phyloP scores from a whole-genome alignment of 2,329 filamentous ascomycete genomes.

The Colletotrichum trifolii region DNA sequence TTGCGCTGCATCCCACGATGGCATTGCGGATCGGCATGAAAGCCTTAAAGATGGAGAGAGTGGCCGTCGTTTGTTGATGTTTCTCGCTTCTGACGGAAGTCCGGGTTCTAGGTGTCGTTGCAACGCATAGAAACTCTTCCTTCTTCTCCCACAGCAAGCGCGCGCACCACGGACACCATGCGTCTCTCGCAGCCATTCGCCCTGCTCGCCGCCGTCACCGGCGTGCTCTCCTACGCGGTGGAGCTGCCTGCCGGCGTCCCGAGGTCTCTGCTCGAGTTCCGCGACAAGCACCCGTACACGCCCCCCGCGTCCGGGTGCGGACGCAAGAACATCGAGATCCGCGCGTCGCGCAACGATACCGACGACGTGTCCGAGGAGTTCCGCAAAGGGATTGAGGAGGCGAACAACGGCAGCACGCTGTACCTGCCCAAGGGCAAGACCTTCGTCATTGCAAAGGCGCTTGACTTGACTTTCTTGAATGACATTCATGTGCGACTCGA shows the following conservation, averaged over 20 bases:
- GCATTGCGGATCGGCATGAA: neutral
- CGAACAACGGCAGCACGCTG: slow-evolving; percentile 69
- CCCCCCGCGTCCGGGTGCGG: slow-evolving; percentile 22
- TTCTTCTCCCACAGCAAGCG: neutral
- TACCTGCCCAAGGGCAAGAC: slow-evolving; percentile 64
- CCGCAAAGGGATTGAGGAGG: slow-evolving; percentile 62
- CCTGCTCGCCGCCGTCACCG: slow-evolving; percentile 15
- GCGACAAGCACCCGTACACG: slow-evolving; percentile 35
- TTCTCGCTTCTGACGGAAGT: neutral
- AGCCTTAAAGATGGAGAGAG: slow-evolving; percentile 21
- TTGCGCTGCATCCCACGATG: neutral
- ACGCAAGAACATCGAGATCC: slow-evolving; percentile 33
- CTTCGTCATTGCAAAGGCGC: slow-evolving; percentile 68
- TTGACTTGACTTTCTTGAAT: slow-evolving; percentile 68
- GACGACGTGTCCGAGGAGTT: slow-evolving; percentile 70
- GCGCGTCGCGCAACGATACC: slow-evolving; percentile 58
- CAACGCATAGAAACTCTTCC: slow-evolving; percentile 16
- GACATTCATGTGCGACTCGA: slow-evolving; percentile 69
- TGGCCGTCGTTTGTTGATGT: neutral
- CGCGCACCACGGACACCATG: slow-evolving; percentile 4
- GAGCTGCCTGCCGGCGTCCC: slow-evolving; percentile 36
- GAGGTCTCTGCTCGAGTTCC: slow-evolving; percentile 34
- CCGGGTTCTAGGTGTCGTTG: slow-evolving; percentile 15
- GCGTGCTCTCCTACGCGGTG: slow-evolving; percentile 24
- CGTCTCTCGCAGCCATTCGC: slow-evolving; percentile 16